Evolutionary conservation across 768 basidiomycete species (phyloP).

Genomic region (Russula olivacea): DNA sequence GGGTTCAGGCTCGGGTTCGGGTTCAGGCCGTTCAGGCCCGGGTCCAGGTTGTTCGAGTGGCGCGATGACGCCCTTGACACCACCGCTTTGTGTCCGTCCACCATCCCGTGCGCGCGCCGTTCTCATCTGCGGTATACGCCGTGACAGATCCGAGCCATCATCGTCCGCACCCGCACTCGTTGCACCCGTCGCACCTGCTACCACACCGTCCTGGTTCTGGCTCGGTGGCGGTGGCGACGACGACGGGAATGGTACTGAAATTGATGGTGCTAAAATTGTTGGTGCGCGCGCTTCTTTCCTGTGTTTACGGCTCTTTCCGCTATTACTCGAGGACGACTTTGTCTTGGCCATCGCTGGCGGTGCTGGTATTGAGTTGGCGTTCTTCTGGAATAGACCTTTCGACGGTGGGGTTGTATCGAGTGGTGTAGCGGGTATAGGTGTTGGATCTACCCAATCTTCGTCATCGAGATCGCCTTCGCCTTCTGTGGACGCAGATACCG

Average conservation of each 20-base stretch:
- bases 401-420: conserved; percentile 11
- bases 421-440: conserved; percentile 36
- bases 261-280: neutral
- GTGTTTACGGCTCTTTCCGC: conserved; percentile 37
- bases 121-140: conserved; percentile 54
- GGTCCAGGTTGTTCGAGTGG: neutral
- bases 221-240: neutral
- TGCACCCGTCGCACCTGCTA: neutral
- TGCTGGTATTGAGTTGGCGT: neutral
- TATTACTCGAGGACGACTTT: conserved; percentile 24
- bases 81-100: conserved; percentile 79
- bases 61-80: conserved; percentile 67
- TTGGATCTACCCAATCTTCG: conserved; percentile 64
- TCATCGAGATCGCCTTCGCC: conserved; percentile 40
- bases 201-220: neutral
- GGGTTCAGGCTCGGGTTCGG: neutral
- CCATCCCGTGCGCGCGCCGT: conserved; percentile 70
- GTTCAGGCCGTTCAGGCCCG: neutral
- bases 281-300: conserved; percentile 34
- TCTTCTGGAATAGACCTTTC: conserved; percentile 5
- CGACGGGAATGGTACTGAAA: conserved; percentile 21
- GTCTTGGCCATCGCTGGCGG: conserved; percentile 20
- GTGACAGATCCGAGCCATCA: neutral
- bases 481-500: conserved; percentile 30
- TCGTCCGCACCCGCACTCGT: neutral